Evolutionary conservation across 768 basidiomycete species (phyloP), one percentile per base, ranked within the genome.

Genomic region (Coprinopsis strossmayeri): DNA sequence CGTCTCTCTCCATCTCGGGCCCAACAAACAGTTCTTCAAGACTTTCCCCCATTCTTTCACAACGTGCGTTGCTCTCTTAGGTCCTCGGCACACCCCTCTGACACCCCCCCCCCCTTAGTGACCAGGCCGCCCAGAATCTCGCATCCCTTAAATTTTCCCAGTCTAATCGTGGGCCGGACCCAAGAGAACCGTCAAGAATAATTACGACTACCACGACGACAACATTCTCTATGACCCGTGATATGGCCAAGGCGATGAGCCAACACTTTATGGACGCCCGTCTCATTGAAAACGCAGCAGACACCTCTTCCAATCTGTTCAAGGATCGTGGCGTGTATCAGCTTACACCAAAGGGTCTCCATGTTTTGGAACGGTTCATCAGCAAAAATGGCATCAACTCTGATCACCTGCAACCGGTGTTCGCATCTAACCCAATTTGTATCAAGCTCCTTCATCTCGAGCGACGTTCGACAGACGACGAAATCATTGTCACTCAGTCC

Each of bases 221-320:
- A 35, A 99, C 96, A 27, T 99, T 99, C 72, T 92, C 92, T 53
- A 98, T 99, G 96, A 91, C 92, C 57, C 87, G 96, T 58, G 96
- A 99, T 38, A 98, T 99, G 90, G 96, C 96, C 54, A 98, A 97
- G 71, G 92, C 91, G 27, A 98, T 99, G 86, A 90, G 91, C 70
- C 96, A 99, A 69, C 93, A 98, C 64, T 98, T 98, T 63, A 96
- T 99, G 91, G 96, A 98, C 57, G 93, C 96, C 50, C 90, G 93
- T 55, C 77, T 98, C 53, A 93, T 98, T 55, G 94, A 97, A 69
- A 97, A 97, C 63, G 95, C 92, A 13, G 81, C 90, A 15, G 96
- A 99, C 68, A 86, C 87, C 27, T 74, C 77, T 20, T 87, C 87
- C 13, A 84, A 86, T 57, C 77, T 89, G 34, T 99, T 99, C 84